Percentiles rank a stretch among this genome's conserved stretches.
Conservation (phyloP, 768 basidiomycete species). For the Mycena haematopus region DNA sequence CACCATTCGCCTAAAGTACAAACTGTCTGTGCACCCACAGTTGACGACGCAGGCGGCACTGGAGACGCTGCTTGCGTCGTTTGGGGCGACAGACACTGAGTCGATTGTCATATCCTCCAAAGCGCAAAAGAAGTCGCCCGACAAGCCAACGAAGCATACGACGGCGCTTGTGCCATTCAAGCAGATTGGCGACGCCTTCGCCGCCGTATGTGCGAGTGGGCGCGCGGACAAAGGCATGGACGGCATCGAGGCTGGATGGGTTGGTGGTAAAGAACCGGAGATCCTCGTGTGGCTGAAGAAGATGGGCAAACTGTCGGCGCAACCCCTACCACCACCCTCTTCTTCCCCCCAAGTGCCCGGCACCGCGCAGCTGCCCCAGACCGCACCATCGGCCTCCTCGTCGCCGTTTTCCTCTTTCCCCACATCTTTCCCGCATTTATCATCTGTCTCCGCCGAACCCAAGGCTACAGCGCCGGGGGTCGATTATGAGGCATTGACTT, state of each 20-base stretch:
- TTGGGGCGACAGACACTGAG: conserved; percentile 66
- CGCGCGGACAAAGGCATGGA: conserved; percentile 57
- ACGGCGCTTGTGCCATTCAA: conserved; percentile 80
- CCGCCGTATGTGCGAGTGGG: conserved; percentile 69
- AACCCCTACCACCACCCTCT: conserved; percentile 27
- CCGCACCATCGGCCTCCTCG: conserved; percentile 34
- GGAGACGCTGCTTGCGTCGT: conserved; percentile 57
- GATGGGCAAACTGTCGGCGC: conserved; percentile 64
- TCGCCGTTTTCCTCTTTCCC: conserved; percentile 70
- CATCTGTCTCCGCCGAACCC: conserved; percentile 31
- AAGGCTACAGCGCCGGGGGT: conserved; percentile 49
- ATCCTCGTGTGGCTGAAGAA: conserved; percentile 76
- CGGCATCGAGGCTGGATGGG: conserved; percentile 77
- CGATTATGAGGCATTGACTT: conserved; percentile 81
- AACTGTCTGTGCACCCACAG: conserved; percentile 59
- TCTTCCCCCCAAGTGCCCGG: conserved; percentile 11
- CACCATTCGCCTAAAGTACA: conserved; percentile 76
- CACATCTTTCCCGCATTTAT: conserved; percentile 48
- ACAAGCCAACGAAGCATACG: conserved; percentile 67
- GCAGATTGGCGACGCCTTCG: conserved; percentile 78
- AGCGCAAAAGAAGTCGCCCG: conserved; percentile 59
- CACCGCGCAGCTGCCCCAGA: conserved; percentile 39
- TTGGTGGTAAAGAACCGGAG: conserved; percentile 74
- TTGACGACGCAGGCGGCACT: conserved; percentile 61
- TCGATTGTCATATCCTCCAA: conserved; percentile 75